These are phyloP conservation scores for Entomortierella beljakovae DNA, from an alignment of 192 early-diverging fungal genomes.

Conservation along the genomic window DNA sequence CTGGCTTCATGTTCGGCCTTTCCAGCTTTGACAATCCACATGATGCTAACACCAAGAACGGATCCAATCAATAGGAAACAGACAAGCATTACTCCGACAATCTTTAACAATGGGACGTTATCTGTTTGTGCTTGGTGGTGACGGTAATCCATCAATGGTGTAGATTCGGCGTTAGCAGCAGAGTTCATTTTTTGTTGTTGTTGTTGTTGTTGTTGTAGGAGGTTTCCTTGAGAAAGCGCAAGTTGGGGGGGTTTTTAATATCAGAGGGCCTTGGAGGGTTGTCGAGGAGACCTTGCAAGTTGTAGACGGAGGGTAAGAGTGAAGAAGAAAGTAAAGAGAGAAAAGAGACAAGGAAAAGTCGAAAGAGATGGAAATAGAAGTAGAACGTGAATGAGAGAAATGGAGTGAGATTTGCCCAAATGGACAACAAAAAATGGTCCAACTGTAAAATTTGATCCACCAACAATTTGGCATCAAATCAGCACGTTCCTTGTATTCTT, in stretches of 20 bases:
- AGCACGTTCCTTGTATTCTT: too few species aligned
- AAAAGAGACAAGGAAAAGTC: slow-evolving; percentile 3
- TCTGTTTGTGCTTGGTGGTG: slow-evolving; percentile 16
- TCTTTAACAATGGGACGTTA: slow-evolving; percentile 5
- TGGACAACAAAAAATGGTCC: too few species aligned
- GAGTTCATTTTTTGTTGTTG: background rate
- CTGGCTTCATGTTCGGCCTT: slow-evolving; percentile 41
- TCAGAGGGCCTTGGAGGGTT: too few species aligned
- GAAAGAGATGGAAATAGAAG: background rate
- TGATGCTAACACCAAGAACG: slow-evolving; percentile 20
- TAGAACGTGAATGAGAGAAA: background rate
- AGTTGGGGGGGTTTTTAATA: too few species aligned
- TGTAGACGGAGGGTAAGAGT: background rate
- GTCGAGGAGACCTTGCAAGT: too few species aligned
- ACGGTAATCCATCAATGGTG: too few species aligned
- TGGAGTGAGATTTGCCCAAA: too few species aligned
- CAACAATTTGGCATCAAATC: too few species aligned
- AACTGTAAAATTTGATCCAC: too few species aligned
- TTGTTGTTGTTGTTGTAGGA: background rate
- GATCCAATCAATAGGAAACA: slow-evolving; percentile 18
- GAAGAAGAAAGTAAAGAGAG: slow-evolving; percentile 2
- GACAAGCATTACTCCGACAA: slow-evolving; percentile 14
- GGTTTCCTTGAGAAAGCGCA: background rate
- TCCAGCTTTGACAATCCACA: slow-evolving; percentile 40
- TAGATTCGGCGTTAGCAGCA: background rate